Evolutionary conservation across 805 yeast species (phyloP).

Genomic region (Monosporozyma unispora): DNA sequence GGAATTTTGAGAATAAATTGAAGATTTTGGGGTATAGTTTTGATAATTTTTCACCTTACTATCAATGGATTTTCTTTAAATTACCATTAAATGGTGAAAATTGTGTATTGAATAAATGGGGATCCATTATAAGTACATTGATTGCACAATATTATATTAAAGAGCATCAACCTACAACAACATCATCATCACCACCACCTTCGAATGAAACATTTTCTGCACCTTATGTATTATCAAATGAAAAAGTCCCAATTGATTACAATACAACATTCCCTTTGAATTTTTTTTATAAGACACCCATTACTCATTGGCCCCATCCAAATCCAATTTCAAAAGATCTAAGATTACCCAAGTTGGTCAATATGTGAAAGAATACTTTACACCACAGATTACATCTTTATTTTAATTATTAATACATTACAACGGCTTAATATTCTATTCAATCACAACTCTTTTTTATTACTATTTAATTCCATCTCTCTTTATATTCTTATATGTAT

Average conservation of each 20-base stretch:
- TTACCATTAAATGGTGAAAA: slow-evolving; percentile 5
- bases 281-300: background rate
- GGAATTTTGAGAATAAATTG: slow-evolving; percentile 22
- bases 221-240: background rate
- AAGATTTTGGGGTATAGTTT: slow-evolving; percentile 20
- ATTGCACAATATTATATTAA: background rate
- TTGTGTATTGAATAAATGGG: slow-evolving; percentile 10
- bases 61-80: slow-evolving; percentile 15
- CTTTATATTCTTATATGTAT: background rate
- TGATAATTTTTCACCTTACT: slow-evolving; percentile 5
- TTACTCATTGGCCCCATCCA: background rate
- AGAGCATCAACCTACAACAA: background rate
- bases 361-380: background rate
- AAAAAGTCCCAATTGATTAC: background rate
- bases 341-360: background rate
- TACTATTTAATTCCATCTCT: too few relatives aligned
- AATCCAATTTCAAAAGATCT: background rate
- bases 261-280: background rate
- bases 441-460: too few relatives aligned
- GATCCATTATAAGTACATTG: background rate
- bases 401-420: too few relatives aligned
- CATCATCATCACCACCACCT: background rate
- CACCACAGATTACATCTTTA: too few relatives aligned
- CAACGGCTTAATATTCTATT: too few relatives aligned
- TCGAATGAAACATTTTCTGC: too few relatives aligned